A percentile compares a stretch with the other conserved stretches of the same genome.
Conservation (phyloP, 805 yeast genomes). For the Sugiyamaella qingdaonensis region DNA sequence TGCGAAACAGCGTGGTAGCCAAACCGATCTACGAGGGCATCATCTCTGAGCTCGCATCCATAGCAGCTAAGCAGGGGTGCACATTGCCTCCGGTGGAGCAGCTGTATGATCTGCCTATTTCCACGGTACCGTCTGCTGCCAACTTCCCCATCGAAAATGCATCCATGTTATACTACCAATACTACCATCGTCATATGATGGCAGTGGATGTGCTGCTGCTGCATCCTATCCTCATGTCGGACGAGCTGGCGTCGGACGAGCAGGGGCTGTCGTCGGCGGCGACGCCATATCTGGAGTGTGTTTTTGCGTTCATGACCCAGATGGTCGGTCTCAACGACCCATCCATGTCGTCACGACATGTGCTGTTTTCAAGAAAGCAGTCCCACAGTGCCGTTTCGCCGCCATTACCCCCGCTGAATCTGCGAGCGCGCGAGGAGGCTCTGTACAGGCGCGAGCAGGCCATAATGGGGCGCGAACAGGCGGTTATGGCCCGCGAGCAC, state of each 20-base stretch:
- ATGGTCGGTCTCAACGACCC: conserved; percentile 24
- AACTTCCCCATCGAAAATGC: conserved; percentile 20
- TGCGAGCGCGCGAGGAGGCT: conserved; percentile 21
- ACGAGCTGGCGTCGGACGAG: conserved; percentile 83
- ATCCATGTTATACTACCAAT: conserved; percentile 65
- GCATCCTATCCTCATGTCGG: conserved; percentile 87
- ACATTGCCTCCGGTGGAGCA: conserved; percentile 62
- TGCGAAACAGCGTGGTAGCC: conserved; percentile 67
- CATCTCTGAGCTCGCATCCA: conserved; percentile 65
- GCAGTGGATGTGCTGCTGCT: conserved; percentile 72
- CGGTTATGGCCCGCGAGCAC: not conserved
- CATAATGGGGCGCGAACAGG: conserved; percentile 18
- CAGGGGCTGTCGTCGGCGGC: conserved; percentile 1
- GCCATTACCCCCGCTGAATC: not conserved
- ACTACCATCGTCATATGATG: conserved; percentile 51
- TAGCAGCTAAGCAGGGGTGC: conserved; percentile 46
- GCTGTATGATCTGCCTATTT: conserved; percentile 6
- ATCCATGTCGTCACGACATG: not conserved
- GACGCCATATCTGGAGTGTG: conserved; percentile 85
- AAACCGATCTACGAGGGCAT: conserved; percentile 82
- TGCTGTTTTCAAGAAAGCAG: conserved; percentile 4
- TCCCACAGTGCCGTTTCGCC: not conserved
- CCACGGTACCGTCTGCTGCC: not conserved
- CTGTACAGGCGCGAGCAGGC: conserved; percentile 20
- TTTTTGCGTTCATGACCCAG: conserved; percentile 55